Evolutionary conservation across 2,329 filamentous ascomycete species (phyloP).

Genomic region (Colletotrichum musae): DNA sequence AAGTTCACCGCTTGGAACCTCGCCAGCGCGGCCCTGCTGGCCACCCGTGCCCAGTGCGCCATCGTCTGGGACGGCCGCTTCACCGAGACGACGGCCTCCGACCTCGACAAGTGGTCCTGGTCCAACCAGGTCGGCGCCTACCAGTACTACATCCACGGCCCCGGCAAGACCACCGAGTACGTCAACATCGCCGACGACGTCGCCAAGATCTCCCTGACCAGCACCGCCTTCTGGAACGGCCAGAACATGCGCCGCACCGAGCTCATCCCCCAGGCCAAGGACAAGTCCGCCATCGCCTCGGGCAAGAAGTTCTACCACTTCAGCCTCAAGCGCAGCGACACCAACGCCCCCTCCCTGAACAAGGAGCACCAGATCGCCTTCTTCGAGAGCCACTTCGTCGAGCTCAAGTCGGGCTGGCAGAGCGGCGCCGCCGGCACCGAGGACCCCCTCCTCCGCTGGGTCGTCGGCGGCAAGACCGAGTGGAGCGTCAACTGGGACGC

Average conservation of each 20-base stretch:
- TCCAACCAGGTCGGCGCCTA: constrained; percentile 78
- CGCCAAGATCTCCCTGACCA: constrained; percentile 77
- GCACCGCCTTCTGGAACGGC: constrained; percentile 79
- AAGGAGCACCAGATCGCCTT: constrained; percentile 78
- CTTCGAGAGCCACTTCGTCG: constrained; percentile 82
- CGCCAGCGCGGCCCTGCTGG: constrained; percentile 39
- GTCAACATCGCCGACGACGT: constrained; percentile 71
- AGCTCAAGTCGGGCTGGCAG: constrained; percentile 79
- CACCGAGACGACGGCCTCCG: constrained; percentile 70
- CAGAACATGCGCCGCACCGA: constrained; percentile 82
- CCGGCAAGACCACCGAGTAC: constrained; percentile 68
- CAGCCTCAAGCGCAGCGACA: constrained; percentile 71
- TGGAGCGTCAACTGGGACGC: constrained; percentile 75
- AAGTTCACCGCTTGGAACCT: constrained; percentile 37
- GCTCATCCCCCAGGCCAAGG: constrained; percentile 79
- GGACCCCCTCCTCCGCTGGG: constrained; percentile 74
- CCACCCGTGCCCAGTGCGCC: constrained; percentile 35
- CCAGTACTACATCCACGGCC: constrained; percentile 84
- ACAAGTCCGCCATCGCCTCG: constrained; percentile 71
- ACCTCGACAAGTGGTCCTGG: constrained; percentile 76
- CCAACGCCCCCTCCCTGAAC: constrained; percentile 72
- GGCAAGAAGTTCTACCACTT: constrained; percentile 82
- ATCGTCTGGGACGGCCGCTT: constrained; percentile 77
- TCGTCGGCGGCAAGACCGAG: constrained; percentile 71
- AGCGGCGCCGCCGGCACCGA: constrained; percentile 59